A percentile compares a stretch with the other conserved stretches of the same genome.
Evolutionary conservation across 2,329 filamentous ascomycete genomes (phyloP).

Genomic region (Stenocarpella maydis): DNA sequence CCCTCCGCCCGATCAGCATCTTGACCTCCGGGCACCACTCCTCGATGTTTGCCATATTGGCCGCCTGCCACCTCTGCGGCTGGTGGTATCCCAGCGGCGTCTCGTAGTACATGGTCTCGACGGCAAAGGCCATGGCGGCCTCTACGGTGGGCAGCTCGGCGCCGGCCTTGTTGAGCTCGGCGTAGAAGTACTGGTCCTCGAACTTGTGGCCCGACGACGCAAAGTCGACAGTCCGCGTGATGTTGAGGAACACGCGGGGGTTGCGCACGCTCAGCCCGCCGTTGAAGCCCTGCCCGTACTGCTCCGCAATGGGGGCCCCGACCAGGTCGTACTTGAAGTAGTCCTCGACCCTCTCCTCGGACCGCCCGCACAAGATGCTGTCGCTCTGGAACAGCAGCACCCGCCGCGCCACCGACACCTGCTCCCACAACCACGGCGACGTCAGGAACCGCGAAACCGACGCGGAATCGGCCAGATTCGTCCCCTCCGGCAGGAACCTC

Average conservation of each 20-base stretch:
- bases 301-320: slow-evolving; percentile 43
- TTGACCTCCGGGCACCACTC: slow-evolving; percentile 36
- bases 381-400: slow-evolving; percentile 47
- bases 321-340: slow-evolving; percentile 46
- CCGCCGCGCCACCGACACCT: slow-evolving; percentile 41
- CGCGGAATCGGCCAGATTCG: slow-evolving; percentile 41
- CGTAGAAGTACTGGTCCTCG: slow-evolving; percentile 46
- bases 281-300: slow-evolving; percentile 42
- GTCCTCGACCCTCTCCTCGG: slow-evolving; percentile 42
- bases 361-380: slow-evolving; percentile 44
- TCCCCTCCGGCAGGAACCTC: slow-evolving; percentile 45
- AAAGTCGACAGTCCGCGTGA: slow-evolving; percentile 37
- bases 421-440: slow-evolving; percentile 45
- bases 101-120: slow-evolving; percentile 44
- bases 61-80: slow-evolving; percentile 36
- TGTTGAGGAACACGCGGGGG: slow-evolving; percentile 40
- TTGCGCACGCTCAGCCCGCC: slow-evolving; percentile 45
- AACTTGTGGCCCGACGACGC: slow-evolving; percentile 37
- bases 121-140: slow-evolving; percentile 41
- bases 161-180: slow-evolving; percentile 39
- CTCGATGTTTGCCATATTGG: slow-evolving; percentile 28
- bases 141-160: slow-evolving; percentile 41
- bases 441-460: slow-evolving; percentile 46
- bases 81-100: slow-evolving; percentile 43
- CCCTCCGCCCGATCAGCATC: slow-evolving; percentile 35